These are phyloP conservation scores for Angophora floribunda DNA, from an alignment of 345 rosid genomes.

Conservation along the genomic window DNA sequence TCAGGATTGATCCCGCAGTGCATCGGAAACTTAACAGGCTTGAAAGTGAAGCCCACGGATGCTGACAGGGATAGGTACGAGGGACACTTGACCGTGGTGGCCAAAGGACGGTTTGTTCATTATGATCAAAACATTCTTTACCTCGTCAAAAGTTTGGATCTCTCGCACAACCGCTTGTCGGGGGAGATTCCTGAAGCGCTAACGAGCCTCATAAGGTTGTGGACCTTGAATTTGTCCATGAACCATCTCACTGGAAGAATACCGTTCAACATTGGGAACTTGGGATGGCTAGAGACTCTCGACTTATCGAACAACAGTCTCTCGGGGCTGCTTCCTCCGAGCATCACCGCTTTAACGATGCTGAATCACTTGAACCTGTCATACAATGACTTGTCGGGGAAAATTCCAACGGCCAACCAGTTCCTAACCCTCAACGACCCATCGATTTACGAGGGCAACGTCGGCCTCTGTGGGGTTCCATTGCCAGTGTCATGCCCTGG, in stretches of 20 bases:
- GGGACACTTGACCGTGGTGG: neutral
- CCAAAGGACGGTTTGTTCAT: neutral
- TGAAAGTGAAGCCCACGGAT: neutral
- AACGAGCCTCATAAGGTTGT: conserved; percentile 10
- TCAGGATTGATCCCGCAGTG: neutral
- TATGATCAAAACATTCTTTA: conserved; percentile 3
- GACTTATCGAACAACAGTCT: conserved; percentile 41
- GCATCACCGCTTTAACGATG: neutral
- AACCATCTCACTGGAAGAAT: conserved; percentile 37
- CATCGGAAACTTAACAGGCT: neutral
- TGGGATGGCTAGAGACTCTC: conserved; percentile 20
- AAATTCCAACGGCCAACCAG: neutral
- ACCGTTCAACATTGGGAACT: conserved; percentile 22
- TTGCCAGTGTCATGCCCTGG: neutral
- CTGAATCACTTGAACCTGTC: neutral
- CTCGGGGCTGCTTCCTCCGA: conserved; percentile 28
- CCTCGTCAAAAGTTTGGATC: conserved; percentile 14
- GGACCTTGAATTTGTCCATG: conserved; percentile 28
- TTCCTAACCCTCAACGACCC: neutral
- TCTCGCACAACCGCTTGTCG: conserved; percentile 17
- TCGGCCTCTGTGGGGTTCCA: neutral
- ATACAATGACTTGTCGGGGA: neutral
- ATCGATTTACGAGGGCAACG: neutral
- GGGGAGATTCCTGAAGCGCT: conserved; percentile 16
- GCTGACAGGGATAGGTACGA: neutral